Base-by-base conservation (phyloP, 139 green algal species). In the Micractinium sp. region DNA sequence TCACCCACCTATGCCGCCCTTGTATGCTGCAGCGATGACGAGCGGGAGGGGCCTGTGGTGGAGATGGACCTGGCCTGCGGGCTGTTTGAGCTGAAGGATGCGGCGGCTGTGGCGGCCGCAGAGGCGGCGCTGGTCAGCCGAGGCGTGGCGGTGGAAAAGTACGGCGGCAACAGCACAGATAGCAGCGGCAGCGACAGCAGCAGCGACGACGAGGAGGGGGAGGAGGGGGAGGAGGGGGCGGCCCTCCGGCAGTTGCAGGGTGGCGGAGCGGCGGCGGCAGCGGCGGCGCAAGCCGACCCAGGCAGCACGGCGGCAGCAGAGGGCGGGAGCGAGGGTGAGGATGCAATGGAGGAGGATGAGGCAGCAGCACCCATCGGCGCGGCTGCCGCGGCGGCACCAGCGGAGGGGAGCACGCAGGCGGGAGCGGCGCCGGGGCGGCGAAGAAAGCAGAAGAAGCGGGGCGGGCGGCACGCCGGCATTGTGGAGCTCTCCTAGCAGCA, bases 31-130 rank as follows among this genome's bases (percentile, higher is more conserved):
- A 90, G 85, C 47, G 81, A 87, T 29, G 83, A 85, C 13, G 86
- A 90, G n/a, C 60, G 35, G 23, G 75, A 73, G 73, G 87, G 87
- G 14, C 73, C 87, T 18, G 53, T 63, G 15, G 84, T 93, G 20
- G 78, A 93, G 29, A 29, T 93, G 38, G 90, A 93, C 82, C n/a
- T 93, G 12, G 90, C 90, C 25, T 93, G 90, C 78, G 90, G 90
- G 16, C 85, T 93, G 66, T 91, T 93, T 81, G 90, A 93, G 35
- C 78, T 93, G 31, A 91, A 91, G 35, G 76, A 91, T 39, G 75
- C 88, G 15, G 56, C 74, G 53, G 90, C 90, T 31, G 77, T 91
- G 38, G 77, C 79, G 25, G 90, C 90, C n/a, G 90, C 90, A 18
- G 90, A 93, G 60, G 82, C 81, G 25, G 56, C n/a, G 15, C 56